Conservation (phyloP, 805 yeast species). For the Maudiozyma turicensis region DNA sequence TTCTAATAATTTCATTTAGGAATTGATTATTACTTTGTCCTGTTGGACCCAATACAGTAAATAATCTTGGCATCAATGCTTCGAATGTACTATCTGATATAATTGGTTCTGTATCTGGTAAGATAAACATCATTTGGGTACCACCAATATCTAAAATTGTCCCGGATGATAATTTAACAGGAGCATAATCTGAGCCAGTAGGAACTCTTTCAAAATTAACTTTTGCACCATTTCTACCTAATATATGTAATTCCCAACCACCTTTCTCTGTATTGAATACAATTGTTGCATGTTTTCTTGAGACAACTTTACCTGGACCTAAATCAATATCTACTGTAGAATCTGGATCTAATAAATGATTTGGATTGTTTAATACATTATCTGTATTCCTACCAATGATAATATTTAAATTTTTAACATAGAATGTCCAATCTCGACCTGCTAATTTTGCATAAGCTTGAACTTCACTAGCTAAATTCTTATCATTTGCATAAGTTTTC, state of each 20-base stretch:
- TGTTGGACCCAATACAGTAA: slow-evolving; percentile 13
- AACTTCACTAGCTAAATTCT: slow-evolving; percentile 58
- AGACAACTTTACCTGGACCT: slow-evolving; percentile 96
- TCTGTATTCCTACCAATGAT: slow-evolving; percentile 81
- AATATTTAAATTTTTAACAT: slow-evolving; percentile 68
- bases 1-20: slow-evolving; percentile 17
- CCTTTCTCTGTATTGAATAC: slow-evolving; percentile 65
- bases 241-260: slow-evolving; percentile 75
- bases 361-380: slow-evolving; percentile 1
- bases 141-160: slow-evolving; percentile 91
- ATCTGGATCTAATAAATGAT: neutral
- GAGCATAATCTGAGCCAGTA: slow-evolving; percentile 36
- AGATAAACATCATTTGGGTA: slow-evolving; percentile 96
- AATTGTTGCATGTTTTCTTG: slow-evolving; percentile 81
- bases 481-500: slow-evolving; percentile 60
- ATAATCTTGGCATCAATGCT: slow-evolving; percentile 26
- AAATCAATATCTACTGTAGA: slow-evolving; percentile 56
- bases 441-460: slow-evolving; percentile 97
- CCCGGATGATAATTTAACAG: slow-evolving; percentile 69
- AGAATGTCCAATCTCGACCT: slow-evolving; percentile 88
- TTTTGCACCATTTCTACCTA: slow-evolving; percentile 90
- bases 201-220: slow-evolving; percentile 52
- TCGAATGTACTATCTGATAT: slow-evolving; percentile 37
- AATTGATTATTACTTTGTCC: slow-evolving; percentile 16
- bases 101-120: slow-evolving; percentile 80